Evolutionary conservation across 2,329 filamentous ascomycete genomes (phyloP), one percentile per base, ranked within the genome.

Genomic region (Aspergillus sp.): DNA sequence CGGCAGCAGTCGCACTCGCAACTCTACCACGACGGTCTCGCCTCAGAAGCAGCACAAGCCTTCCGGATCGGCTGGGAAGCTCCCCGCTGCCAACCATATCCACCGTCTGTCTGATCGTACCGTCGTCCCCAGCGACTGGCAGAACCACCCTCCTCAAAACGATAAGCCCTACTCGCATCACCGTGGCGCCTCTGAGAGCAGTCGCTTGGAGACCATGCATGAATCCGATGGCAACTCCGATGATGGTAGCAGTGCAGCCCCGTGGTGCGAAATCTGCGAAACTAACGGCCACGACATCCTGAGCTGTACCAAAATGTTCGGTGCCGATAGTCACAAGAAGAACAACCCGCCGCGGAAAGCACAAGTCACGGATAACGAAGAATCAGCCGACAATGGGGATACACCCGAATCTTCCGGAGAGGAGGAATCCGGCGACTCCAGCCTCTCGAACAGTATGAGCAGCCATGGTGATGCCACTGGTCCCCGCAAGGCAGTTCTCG

Each of bases 201-300:
- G 59, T 42, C 56, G 52, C 12, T 52, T 69, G 26, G 64, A 64
- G 52, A 62, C 60, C 27, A 71, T 66, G 66, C 70, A 62, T 35
- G 70, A 69, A 54, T 63, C 64, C 3, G 68, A 51, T 33, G 54
- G 84, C 65, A 12, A 39, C 7, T 86, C 85, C 26, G 87, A 85
- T 35, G 86, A 89, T 62, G 82, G 77, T 57, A 86, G 81, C 63
- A 19, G 19, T 19, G 19, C 19, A 19, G 80, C 77, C 10, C 77
- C 90, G 52, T 94, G 87, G 86, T 97, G 91, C 68, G 93, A 97
- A 70, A 93, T 97, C 52, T 97, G 91, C 70, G 90, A 96, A 71
- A 87, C 86, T 32, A 78, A 81, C 41, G 90, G 91, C 10, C 91
- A 97, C 62, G 91, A 97, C 59, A 95, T 97, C 50, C 74, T 97